Evolutionary conservation across 2,329 filamentous ascomycete species (phyloP), one percentile per base, ranked within the genome.

Genomic region (Allantophomopsis lycopodina): DNA sequence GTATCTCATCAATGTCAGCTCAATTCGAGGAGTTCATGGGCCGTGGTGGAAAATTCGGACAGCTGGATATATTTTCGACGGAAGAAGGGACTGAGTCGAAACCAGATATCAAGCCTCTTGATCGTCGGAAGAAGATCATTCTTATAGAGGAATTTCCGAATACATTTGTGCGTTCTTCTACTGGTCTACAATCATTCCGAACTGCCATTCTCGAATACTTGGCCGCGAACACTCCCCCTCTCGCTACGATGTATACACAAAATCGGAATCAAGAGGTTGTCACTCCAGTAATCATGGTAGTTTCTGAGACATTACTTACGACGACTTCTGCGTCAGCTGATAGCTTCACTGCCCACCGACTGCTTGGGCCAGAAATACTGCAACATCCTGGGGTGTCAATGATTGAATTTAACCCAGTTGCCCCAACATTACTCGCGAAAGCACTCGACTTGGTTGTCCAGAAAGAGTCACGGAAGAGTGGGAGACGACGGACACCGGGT

Each of bases 11-110:
- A 1, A 70, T 79, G 21, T 76, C 84, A 5, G 69, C 76, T 6
- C 83, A 93, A 48, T 98, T 98, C 53, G 85, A 94, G 49, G 89
- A 96, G 45, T 98, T 96, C 49, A 66, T 98, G 43, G 79, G 76
- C 10, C 74, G 87, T 41, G 80, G 85, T 40, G 81, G 85, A 41
- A 83, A 79, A 46, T 94, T 91, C 58, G 75, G 79, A 13, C 80
- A 79, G 40, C 67, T 94, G 35, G 70, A 81, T 42, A 53, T 54
- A 48, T 51, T 48, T 56, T 51, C 54, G 33, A 42, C 35, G 15
- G 42, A 50, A 36, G 47, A 46, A 18, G 35, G 32, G 55, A 28
- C 53, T 52, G 42, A 40, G 17, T 46, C 46, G 41, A 59, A 47
- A 50, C 44, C 52, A 43, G 54, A 53, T 28, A 42, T 39, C 30